These are phyloP conservation scores for Xylariaceae sp. DNA, from an alignment of 2,329 filamentous ascomycete species.

Conservation along the genomic window DNA sequence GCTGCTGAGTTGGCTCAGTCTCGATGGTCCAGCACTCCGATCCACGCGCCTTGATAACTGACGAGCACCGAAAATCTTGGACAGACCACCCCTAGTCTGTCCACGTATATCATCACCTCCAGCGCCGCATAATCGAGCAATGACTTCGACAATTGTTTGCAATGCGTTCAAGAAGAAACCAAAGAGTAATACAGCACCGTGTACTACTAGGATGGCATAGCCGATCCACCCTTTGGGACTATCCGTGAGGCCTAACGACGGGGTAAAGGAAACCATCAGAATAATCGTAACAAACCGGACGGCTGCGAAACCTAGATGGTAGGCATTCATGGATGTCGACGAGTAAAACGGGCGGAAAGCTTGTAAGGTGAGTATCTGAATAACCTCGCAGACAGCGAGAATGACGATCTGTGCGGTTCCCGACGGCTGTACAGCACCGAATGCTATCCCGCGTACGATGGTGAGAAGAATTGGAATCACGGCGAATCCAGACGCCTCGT, in stretches of 20 bases:
- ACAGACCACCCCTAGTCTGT: conserved; percentile 72
- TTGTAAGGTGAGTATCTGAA: conserved; percentile 78
- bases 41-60: conserved; percentile 73
- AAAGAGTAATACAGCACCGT: conserved; percentile 78
- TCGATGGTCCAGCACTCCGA: conserved; percentile 56
- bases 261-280: conserved; percentile 77
- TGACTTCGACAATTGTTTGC: conserved; percentile 85
- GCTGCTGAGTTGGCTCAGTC: conserved; percentile 77
- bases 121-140: conserved; percentile 74
- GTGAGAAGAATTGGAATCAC: conserved; percentile 81
- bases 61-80: conserved; percentile 86
- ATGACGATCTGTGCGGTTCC: conserved; percentile 91
- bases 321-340: conserved; percentile 94
- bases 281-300: conserved; percentile 72
- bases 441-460: conserved; percentile 78
- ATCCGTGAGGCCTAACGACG: conserved; percentile 72
- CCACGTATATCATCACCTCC: conserved; percentile 68
- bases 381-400: conserved; percentile 88
- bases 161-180: conserved; percentile 90
- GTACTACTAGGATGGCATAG: conserved; percentile 81
- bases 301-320: conserved; percentile 78
- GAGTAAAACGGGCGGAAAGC: conserved; percentile 87
- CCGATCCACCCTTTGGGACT: conserved; percentile 89
- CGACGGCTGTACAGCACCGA: conserved; percentile 87
- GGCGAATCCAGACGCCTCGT: conserved; percentile 86